Evolutionary conservation across 2,329 filamentous ascomycete species (phyloP).

Genomic region (Fusarium drepaniforme): DNA sequence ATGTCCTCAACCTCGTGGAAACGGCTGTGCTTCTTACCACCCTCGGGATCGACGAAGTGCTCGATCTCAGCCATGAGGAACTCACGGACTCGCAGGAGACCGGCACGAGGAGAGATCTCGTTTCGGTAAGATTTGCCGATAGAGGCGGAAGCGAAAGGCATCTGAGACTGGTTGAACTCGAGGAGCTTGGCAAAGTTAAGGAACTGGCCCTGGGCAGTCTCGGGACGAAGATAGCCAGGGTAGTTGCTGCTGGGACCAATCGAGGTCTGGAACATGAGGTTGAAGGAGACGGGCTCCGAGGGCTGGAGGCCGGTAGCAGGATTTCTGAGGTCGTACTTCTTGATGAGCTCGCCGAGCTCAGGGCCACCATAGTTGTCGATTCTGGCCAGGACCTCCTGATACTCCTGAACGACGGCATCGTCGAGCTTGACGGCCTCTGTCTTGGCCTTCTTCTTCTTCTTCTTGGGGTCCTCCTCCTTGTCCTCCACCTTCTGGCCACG

Average conservation of each 20-base stretch:
- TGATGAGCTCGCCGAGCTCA: slow-evolving; percentile 88
- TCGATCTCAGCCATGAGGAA: slow-evolving; percentile 99
- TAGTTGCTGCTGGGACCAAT: slow-evolving; percentile 94
- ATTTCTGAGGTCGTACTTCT: slow-evolving; percentile 92
- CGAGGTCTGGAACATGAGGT: slow-evolving; percentile 97
- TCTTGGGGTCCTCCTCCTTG: slow-evolving; percentile 76
- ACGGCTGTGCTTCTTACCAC: slow-evolving; percentile 92
- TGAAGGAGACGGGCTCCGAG: slow-evolving; percentile 88
- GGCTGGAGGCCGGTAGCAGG: slow-evolving; percentile 83
- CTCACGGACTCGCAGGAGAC: slow-evolving; percentile 93
- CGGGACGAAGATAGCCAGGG: slow-evolving; percentile 87
- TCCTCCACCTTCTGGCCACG: slow-evolving; percentile 85
- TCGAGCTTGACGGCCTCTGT: slow-evolving; percentile 86
- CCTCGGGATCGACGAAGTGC: slow-evolving; percentile 95
- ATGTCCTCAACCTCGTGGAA: slow-evolving; percentile 89
- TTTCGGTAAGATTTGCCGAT: slow-evolving; percentile 99
- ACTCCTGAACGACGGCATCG: slow-evolving; percentile 87
- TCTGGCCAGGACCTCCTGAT: slow-evolving; percentile 89
- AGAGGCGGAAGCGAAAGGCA: slow-evolving; percentile 97
- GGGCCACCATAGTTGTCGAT: slow-evolving; percentile 96
- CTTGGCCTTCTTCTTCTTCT: slow-evolving; percentile 93
- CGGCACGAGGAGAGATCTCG: slow-evolving; percentile 93
- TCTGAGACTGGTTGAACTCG: slow-evolving; percentile 93
- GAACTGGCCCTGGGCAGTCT: slow-evolving; percentile 98
- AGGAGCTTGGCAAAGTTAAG: slow-evolving; percentile 96